Evolutionary conservation across 1,284 basidiomycete species (phyloP).

Genomic region (Cutaneotrichosporon arboriforme): DNA sequence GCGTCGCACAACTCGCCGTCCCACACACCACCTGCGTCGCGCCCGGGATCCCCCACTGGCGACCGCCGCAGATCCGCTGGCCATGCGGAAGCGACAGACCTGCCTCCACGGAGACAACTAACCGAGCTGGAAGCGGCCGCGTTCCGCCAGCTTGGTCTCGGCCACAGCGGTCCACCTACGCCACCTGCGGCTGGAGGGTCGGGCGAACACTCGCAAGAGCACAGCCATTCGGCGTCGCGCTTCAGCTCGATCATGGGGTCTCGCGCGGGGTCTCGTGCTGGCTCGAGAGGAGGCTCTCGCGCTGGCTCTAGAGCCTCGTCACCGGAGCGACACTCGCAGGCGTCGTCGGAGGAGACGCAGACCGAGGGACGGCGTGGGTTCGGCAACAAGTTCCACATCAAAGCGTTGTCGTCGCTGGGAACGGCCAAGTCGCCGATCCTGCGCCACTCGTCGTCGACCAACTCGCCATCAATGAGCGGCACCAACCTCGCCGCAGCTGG

Average conservation of each 20-base stretch:
- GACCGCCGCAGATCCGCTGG: slow-evolving; percentile 2
- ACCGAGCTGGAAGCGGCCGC: slow-evolving; percentile 71
- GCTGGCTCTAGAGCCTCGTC: slow-evolving; percentile 50
- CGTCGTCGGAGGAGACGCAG: slow-evolving; percentile 1
- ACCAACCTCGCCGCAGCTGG: background rate
- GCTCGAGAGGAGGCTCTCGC: slow-evolving; percentile 47
- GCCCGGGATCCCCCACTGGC: slow-evolving; percentile 34
- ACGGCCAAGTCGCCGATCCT: slow-evolving; percentile 18
- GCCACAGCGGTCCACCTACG: background rate
- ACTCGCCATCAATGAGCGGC: background rate
- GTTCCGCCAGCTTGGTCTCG: slow-evolving; percentile 57
- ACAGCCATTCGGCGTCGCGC: background rate
- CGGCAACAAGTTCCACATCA: slow-evolving; percentile 20
- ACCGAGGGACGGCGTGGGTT: slow-evolving; percentile 11
- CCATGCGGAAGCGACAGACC: slow-evolving; percentile 19
- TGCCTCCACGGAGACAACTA: slow-evolving; percentile 53
- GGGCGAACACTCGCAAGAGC: background rate
- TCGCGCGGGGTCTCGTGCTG: slow-evolving; percentile 7
- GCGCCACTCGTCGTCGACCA: slow-evolving; percentile 2
- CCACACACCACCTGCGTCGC: slow-evolving; percentile 31
- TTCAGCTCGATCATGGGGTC: slow-evolving; percentile 15
- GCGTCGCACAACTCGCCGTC: slow-evolving; percentile 26
- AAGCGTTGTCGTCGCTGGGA: slow-evolving; percentile 12
- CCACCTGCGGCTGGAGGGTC: background rate
- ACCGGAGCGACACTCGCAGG: slow-evolving; percentile 37